Base-by-base conservation (phyloP, 495 filamentous ascomycete species). In the Cryomyces antarcticus region DNA sequence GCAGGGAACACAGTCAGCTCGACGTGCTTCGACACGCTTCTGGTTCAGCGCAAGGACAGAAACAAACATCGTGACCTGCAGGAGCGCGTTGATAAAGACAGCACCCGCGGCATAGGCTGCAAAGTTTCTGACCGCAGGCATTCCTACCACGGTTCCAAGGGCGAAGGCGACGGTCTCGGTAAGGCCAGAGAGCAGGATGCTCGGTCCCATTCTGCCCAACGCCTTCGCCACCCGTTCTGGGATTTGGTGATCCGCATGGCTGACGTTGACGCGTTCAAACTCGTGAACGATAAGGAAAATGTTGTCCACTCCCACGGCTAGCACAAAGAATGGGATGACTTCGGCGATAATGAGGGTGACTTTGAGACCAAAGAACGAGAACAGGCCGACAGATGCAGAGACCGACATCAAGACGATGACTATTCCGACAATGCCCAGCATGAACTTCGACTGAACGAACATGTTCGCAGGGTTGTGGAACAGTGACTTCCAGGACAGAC, bases 211-310 rank as follows among this genome's bases (percentile, higher is more conserved):
- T 36, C 89, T 73, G 9, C 89, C 87, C 30, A 93, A 67, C 0
- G 92, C 84, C 47, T 77, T 78, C 12, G 82, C 77, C 47, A 94
- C 72, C 12, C 89, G 70, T 50, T 80, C 73, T 46, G 93, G 78
- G n/a, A 97, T 75, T 50, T 74, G 64, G 33, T 85, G 77, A 49
- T 93, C 85, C 0, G 83, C 81, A 54, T 93, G 74, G 56, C 75
- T 92, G 55, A 87, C 62, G 53, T 96, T 95, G 44, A 93, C 77
- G 28, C 92, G 71, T 59, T 97, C 92, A 49, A 97, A 95, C 54
- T 97, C 89, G 61, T 97, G 87, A 5, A 96, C 92, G 41, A 97
- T 94, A 41, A 97, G 62, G 62, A 97, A 97, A 54, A 97, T 96
- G 56, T 97, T 97, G 68, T 97, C 89, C 7, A 97, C 92, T 27